Evolutionary conservation across 495 filamentous ascomycete species (phyloP).

Genomic region (Penicillium malachiteum): DNA sequence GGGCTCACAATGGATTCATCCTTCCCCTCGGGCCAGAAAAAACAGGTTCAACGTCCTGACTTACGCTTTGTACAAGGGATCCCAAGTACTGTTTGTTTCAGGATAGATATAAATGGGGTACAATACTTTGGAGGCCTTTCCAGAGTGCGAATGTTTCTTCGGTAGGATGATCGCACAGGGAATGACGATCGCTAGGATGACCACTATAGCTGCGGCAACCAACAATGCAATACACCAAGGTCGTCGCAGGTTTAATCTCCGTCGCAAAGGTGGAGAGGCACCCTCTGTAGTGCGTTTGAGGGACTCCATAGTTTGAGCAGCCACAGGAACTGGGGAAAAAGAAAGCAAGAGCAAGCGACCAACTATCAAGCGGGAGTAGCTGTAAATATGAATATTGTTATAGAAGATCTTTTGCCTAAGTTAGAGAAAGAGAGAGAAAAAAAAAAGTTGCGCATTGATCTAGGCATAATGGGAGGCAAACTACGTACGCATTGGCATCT

Average conservation of each 20-base stretch:
- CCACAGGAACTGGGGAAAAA: neutral
- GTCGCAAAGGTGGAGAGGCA: neutral
- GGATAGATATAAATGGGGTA: constrained; percentile 3
- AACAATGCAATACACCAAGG: neutral
- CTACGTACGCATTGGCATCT: too few species aligned
- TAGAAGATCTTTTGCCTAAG: neutral
- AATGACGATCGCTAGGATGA: constrained; percentile 1
- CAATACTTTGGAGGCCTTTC: neutral
- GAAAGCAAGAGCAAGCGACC: neutral
- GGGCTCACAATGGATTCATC: too few species aligned
- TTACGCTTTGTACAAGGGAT: constrained; percentile 3
- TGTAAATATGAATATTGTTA: constrained; percentile 1
- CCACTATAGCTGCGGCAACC: neutral
- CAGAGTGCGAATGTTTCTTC: neutral
- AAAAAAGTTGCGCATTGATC: too few species aligned
- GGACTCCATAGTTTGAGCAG: neutral
- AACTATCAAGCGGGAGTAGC: neutral
- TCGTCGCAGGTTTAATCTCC: neutral
- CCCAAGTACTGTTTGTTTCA: constrained; percentile 3
- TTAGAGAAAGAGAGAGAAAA: neutral
- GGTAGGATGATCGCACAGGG: neutral
- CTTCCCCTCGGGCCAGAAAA: neutral
- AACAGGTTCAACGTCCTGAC: neutral
- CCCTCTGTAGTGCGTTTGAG: neutral
- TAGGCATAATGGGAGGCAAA: neutral